These are phyloP conservation scores for Didymella pinodella DNA, from an alignment of 2,329 filamentous ascomycete genomes.

Conservation along the genomic window DNA sequence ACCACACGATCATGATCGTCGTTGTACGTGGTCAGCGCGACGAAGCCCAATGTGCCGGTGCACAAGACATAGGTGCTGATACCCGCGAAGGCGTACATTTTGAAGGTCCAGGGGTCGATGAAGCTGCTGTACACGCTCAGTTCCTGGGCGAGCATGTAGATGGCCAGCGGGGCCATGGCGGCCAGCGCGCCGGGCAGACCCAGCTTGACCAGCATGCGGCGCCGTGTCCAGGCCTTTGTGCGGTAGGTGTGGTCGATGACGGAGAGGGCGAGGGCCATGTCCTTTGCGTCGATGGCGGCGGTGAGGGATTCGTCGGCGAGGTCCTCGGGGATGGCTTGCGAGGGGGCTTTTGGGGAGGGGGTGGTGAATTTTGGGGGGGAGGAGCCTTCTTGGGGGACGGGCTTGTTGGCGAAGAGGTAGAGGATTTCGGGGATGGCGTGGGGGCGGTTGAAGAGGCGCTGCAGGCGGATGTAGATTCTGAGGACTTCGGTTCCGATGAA, in stretches of 20 bases:
- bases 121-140: constrained; percentile 72
- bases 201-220: constrained; percentile 71
- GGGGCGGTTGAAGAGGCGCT: constrained; percentile 75
- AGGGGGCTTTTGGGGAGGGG: constrained; percentile 72
- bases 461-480: constrained; percentile 76
- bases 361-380: constrained; percentile 52
- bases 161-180: constrained; percentile 68
- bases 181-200: constrained; percentile 66
- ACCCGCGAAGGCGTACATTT: constrained; percentile 78
- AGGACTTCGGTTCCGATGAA: constrained; percentile 80
- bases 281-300: constrained; percentile 78
- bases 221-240: constrained; percentile 70
- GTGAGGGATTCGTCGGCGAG: constrained; percentile 78
- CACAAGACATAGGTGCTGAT: constrained; percentile 84
- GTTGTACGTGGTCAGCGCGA: constrained; percentile 86
- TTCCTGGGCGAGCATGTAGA: constrained; percentile 75
- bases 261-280: constrained; percentile 78
- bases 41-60: constrained; percentile 80
- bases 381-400: constrained; percentile 68
- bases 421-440: constrained; percentile 82
- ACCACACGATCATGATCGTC: constrained; percentile 95
- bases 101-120: constrained; percentile 80
- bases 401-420: constrained; percentile 83
- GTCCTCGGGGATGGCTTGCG: constrained; percentile 74
- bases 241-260: constrained; percentile 76